phyloP scores from a whole-genome alignment of 2,329 filamentous ascomycete species.

The Ophiocordyceps camponoti-saundersi region DNA sequence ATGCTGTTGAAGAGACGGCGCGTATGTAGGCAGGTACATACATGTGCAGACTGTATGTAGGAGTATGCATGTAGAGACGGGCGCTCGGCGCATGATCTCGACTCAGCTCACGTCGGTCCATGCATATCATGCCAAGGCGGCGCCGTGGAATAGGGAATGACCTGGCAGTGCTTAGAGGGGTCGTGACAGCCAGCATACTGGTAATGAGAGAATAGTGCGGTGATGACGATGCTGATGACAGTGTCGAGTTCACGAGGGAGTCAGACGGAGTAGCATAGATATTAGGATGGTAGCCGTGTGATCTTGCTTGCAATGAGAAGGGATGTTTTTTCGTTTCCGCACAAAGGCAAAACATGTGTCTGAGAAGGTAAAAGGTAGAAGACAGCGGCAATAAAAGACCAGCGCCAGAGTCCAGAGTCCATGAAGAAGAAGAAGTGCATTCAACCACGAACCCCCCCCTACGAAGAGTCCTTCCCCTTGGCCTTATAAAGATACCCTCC shows the following conservation, averaged over 20 bases:
- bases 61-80: neutral
- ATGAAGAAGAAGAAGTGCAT: neutral
- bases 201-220: neutral
- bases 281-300: neutral
- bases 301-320: constrained; percentile 1
- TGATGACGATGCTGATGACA: neutral
- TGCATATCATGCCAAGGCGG: neutral
- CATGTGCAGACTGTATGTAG: no score
- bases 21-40: no score
- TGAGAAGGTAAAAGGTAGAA: neutral
- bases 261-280: neutral
- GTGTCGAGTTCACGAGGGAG: neutral
- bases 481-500: constrained; percentile 26
- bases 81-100: neutral
- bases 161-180: neutral
- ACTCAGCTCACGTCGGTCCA: neutral
- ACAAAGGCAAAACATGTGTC: neutral
- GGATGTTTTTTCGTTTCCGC: no score
- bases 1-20: neutral
- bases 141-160: neutral
- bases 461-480: constrained; percentile 17
- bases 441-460: neutral
- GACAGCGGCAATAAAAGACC: neutral
- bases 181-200: neutral
- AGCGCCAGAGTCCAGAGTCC: neutral